phyloP scores from a whole-genome alignment of 108 stramenopile genomes.

The Asterionellopsis glacialis region DNA sequence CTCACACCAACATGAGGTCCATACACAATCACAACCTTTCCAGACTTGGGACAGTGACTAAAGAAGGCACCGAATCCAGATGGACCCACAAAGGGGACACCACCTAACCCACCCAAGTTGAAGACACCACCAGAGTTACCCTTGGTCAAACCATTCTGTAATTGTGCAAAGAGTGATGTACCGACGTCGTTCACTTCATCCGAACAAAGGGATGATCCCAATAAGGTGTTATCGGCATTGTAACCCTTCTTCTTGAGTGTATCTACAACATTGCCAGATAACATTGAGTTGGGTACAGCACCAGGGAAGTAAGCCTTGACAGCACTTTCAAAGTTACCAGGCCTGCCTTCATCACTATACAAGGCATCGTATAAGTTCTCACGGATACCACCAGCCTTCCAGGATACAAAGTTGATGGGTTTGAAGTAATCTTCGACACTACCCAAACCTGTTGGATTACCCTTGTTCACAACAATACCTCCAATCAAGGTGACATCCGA shows the following conservation, averaged over 20 bases:
- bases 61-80: conserved; percentile 52
- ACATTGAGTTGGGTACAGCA: conserved; percentile 34
- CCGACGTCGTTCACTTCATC: conserved; percentile 51
- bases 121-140: conserved; percentile 34
- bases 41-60: conserved; percentile 31
- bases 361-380: neutral
- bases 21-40: conserved; percentile 49
- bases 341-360: neutral
- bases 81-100: conserved; percentile 48
- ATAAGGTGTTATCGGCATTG: conserved; percentile 41
- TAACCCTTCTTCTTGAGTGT: conserved; percentile 32
- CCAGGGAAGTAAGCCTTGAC: conserved; percentile 36
- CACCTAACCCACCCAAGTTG: conserved; percentile 44
- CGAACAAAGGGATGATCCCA: conserved; percentile 45
- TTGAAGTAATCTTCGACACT: conserved; percentile 48
- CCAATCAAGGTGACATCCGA: conserved; percentile 44
- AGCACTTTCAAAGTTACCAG: conserved; percentile 33
- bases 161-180: conserved; percentile 27
- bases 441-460: conserved; percentile 22
- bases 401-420: conserved; percentile 43
- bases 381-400: conserved; percentile 25
- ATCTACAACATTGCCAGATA: conserved; percentile 20
- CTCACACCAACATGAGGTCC: conserved; percentile 58
- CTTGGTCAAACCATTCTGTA: conserved; percentile 25
- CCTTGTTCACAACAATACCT: conserved; percentile 49